Evolutionary conservation across 805 yeast genomes (phyloP).

Genomic region (Dipodascus albidus): DNA sequence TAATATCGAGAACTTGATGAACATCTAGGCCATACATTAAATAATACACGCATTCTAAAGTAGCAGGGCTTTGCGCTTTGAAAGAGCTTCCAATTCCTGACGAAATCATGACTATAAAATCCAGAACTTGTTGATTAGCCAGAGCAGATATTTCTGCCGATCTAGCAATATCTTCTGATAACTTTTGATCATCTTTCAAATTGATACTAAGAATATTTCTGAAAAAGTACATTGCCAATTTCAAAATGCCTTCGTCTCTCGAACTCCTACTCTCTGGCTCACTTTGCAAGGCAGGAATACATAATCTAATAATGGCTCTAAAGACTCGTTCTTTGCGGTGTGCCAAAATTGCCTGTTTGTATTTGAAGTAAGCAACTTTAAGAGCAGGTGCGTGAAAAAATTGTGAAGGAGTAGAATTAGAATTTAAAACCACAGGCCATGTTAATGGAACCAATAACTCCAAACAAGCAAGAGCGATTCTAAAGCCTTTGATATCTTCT

Average conservation of each 20-base stretch:
- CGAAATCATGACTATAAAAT: constrained; percentile 58
- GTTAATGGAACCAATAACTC: constrained; percentile 77
- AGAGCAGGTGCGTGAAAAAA: constrained; percentile 46
- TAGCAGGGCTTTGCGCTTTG: constrained; percentile 47
- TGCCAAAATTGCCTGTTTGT: constrained; percentile 56
- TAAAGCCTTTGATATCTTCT: constrained; percentile 21
- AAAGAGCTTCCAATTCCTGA: constrained; percentile 55
- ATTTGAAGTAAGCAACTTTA: constrained; percentile 53
- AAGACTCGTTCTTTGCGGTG: constrained; percentile 51
- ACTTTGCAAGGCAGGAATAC: constrained; percentile 37
- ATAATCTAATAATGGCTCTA: constrained; percentile 57
- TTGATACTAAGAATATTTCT: constrained; percentile 72
- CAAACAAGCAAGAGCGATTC: constrained; percentile 57
- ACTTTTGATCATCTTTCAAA: constrained; percentile 45
- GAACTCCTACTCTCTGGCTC: constrained; percentile 41
- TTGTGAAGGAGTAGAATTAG: constrained; percentile 46
- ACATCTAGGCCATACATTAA: constrained; percentile 46
- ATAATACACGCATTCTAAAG: constrained; percentile 60
- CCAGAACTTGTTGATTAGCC: constrained; percentile 60
- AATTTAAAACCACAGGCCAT: constrained; percentile 66
- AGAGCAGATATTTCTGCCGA: constrained; percentile 47
- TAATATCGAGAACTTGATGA: constrained; percentile 17
- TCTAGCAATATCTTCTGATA: constrained; percentile 58
- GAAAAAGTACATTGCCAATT: constrained; percentile 60
- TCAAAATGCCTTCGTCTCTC: constrained; percentile 61